phyloP scores from a whole-genome alignment of 148 eudicot species.

The Fallopia convolvulus region DNA sequence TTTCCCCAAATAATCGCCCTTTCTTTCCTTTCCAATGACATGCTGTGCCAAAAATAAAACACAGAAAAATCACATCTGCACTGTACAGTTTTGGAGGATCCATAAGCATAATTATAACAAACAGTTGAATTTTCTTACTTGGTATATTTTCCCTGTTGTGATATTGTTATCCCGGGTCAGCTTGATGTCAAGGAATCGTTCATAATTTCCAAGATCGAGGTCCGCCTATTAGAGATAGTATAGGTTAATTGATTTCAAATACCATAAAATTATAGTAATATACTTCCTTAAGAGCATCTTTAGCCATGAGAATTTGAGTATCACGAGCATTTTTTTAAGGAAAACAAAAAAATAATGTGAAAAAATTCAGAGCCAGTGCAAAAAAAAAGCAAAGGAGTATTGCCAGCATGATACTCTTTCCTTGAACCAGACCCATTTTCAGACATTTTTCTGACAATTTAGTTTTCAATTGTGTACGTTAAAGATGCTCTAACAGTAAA shows the following conservation, averaged over 20 bases:
- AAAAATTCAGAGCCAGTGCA: no score
- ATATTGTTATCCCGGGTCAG: slow-evolving; percentile 85
- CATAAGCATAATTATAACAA: neutral
- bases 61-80: neutral
- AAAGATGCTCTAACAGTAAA: neutral
- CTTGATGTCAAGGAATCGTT: slow-evolving; percentile 79
- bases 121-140: slow-evolving; percentile 31
- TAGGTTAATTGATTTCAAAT: neutral
- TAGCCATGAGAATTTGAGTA: no score
- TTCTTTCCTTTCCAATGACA: slow-evolving; percentile 89
- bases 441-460: no score
- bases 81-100: neutral
- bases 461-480: no score
- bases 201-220: slow-evolving; percentile 96
- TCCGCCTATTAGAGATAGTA: slow-evolving; percentile 51
- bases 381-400: no score
- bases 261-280: neutral
- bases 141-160: slow-evolving; percentile 92
- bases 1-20: slow-evolving; percentile 89
- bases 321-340: no score
- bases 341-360: no score
- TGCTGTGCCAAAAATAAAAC: slow-evolving; percentile 33
- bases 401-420: no score
- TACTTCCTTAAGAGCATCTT: neutral
- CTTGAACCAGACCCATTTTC: no score